Evolutionary conservation across 2,329 filamentous ascomycete genomes (phyloP).

Genomic region (Fusarium succisae): DNA sequence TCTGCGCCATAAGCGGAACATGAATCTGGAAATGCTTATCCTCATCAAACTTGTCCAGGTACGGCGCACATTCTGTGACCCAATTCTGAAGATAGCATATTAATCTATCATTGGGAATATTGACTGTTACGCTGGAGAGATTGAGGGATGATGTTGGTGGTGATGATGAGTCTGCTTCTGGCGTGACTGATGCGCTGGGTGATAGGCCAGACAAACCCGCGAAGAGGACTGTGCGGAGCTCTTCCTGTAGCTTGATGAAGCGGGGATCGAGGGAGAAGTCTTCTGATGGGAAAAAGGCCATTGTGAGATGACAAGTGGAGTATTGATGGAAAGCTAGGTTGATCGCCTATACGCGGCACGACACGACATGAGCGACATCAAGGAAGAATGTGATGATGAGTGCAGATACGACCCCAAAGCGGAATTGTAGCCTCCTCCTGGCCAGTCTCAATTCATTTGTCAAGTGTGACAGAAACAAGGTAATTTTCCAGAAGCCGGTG

Average conservation of each 20-base stretch:
- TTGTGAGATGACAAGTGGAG: constrained; percentile 4
- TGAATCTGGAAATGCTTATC: constrained; percentile 61
- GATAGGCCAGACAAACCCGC: constrained; percentile 43
- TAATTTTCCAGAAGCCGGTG: constrained; percentile 9
- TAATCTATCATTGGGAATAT: constrained; percentile 40
- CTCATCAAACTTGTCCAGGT: constrained; percentile 65
- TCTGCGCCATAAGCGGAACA: constrained; percentile 59
- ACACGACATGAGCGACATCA: neutral
- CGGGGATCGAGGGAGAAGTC: constrained; percentile 50
- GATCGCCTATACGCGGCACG: neutral
- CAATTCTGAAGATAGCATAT: constrained; percentile 57
- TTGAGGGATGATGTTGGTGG: constrained; percentile 34
- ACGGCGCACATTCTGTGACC: constrained; percentile 59
- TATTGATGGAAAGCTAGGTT: neutral
- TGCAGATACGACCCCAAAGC: neutral
- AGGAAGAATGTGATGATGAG: neutral
- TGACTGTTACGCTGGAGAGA: constrained; percentile 42
- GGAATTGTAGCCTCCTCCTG: constrained; percentile 8
- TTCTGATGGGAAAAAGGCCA: constrained; percentile 41
- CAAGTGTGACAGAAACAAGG: neutral
- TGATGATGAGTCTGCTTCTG: constrained; percentile 29
- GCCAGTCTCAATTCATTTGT: neutral
- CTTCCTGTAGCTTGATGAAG: constrained; percentile 56
- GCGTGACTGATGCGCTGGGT: constrained; percentile 42
- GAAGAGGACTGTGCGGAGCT: constrained; percentile 55